A percentile compares a stretch with the other conserved stretches of the same genome.
phyloP scores from a whole-genome alignment of 768 basidiomycete genomes.

The Tricholomella constricta region DNA sequence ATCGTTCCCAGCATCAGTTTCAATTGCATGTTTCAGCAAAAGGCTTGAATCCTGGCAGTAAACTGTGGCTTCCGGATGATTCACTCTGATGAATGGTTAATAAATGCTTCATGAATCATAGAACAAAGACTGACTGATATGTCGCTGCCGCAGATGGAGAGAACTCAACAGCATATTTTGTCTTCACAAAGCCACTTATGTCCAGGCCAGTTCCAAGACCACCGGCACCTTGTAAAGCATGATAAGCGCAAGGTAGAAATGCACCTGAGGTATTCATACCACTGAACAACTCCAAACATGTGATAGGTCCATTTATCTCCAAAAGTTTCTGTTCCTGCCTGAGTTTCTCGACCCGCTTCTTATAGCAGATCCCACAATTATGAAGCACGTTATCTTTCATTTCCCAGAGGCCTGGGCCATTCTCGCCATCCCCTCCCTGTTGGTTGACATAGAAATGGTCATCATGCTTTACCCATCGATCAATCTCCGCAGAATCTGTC shows the following conservation, averaged over 20 bases:
- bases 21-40: constrained; percentile 60
- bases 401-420: constrained; percentile 18
- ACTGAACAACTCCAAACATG: constrained; percentile 68
- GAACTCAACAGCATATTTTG: constrained; percentile 70
- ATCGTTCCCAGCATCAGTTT: constrained; percentile 41
- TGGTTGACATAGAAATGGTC: constrained; percentile 62
- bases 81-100: constrained; percentile 42
- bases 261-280: constrained; percentile 38
- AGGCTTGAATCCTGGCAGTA: constrained; percentile 67
- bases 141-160: constrained; percentile 64
- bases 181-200: constrained; percentile 60
- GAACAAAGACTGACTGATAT: constrained; percentile 44
- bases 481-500: constrained; percentile 33
- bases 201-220: constrained; percentile 72
- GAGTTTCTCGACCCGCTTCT: constrained; percentile 31
- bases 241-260: not conserved
- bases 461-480: constrained; percentile 51
- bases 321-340: constrained; percentile 31
- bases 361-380: constrained; percentile 42
- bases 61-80: constrained; percentile 61
- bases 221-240: constrained; percentile 59
- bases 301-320: constrained; percentile 44
- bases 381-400: constrained; percentile 28
- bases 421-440: constrained; percentile 25
- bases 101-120: not conserved